A percentile compares a stretch with the other conserved stretches of the same genome.
Evolutionary conservation across 192 early-diverging fungal species (phyloP).

Genomic region (Gaertneriomyces semiglobifer): DNA sequence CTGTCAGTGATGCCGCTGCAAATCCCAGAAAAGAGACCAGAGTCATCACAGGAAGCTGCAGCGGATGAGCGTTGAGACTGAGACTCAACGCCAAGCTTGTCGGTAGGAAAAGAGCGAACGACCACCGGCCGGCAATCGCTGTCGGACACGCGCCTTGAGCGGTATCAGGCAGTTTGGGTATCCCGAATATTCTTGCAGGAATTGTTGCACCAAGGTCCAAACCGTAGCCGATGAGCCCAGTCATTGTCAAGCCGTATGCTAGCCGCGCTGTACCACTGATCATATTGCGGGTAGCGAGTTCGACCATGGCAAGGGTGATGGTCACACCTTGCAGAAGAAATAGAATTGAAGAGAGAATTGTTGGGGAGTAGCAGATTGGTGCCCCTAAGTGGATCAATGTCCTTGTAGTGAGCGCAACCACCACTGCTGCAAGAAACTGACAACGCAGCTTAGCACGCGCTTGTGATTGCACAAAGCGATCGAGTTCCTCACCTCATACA

Average conservation of each 20-base stretch:
- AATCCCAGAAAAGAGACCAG: constrained; percentile 22
- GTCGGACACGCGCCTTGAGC: constrained; percentile 10
- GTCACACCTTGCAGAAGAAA: constrained; percentile 33
- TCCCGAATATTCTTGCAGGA: constrained; percentile 13
- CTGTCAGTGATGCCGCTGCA: constrained; percentile 3
- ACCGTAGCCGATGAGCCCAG: constrained; percentile 40
- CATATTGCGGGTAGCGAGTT: constrained; percentile 35
- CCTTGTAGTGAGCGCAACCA: constrained; percentile 20
- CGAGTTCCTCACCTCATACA: constrained; percentile 17
- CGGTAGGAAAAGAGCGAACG: constrained; percentile 32
- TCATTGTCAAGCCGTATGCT: constrained; percentile 31
- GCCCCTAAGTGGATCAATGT: constrained; percentile 14
- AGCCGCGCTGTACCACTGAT: constrained; percentile 32
- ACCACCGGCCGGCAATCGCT: background rate
- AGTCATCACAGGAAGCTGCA: constrained; percentile 36
- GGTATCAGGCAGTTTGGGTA: constrained; percentile 12
- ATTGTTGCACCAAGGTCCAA: constrained; percentile 33
- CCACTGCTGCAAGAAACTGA: constrained; percentile 23
- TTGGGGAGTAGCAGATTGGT: constrained; percentile 17
- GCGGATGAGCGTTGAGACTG: constrained; percentile 32
- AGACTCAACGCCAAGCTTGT: constrained; percentile 25
- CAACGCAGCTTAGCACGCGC: background rate
- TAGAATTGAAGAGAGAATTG: constrained; percentile 30
- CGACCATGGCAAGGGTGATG: constrained; percentile 35
- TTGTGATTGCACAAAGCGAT: background rate